Evolutionary conservation across 495 filamentous ascomycete genomes (phyloP).

Genomic region (Neurospora sp.): DNA sequence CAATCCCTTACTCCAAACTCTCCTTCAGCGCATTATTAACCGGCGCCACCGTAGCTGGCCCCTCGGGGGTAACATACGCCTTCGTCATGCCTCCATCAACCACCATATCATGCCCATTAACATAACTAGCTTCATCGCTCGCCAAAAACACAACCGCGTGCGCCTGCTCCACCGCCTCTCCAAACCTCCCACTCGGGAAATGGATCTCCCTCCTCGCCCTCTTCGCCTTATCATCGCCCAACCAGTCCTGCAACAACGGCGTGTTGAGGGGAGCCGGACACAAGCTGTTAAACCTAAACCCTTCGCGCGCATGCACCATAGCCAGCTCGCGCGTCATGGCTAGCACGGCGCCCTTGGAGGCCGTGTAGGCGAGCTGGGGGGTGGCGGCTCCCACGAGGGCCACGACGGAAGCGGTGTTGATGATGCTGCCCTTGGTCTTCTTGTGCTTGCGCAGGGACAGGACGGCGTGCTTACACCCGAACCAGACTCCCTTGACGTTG

Average conservation of each 20-base stretch:
- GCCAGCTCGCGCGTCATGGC: conserved; percentile 75
- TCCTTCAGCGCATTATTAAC: conserved; percentile 51
- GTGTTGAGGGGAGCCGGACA: conserved; percentile 91
- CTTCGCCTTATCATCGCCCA: conserved; percentile 82
- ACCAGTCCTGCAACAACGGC: conserved; percentile 84
- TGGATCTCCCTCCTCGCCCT: conserved; percentile 81
- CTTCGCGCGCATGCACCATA: conserved; percentile 78
- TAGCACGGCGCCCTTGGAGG: conserved; percentile 87
- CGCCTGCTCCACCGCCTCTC: conserved; percentile 91
- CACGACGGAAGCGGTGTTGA: conserved; percentile 93
- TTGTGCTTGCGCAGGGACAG: conserved; percentile 66
- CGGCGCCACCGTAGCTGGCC: conserved; percentile 59
- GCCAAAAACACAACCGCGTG: conserved; percentile 90
- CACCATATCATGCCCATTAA: conserved; percentile 84
- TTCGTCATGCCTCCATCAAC: conserved; percentile 97
- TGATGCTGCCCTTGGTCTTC: conserved; percentile 71
- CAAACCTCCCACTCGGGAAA: conserved; percentile 90
- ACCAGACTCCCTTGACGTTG: conserved; percentile 99
- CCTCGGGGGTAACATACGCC: conserved; percentile 90
- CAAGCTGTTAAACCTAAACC: conserved; percentile 77
- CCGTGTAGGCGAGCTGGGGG: conserved; percentile 90
- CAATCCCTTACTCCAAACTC: conserved; percentile 12
- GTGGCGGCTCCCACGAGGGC: conserved; percentile 90
- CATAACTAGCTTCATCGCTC: conserved; percentile 88
- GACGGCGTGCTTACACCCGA: conserved; percentile 86